Evolutionary conservation across 2,329 filamentous ascomycete genomes (phyloP).

Genomic region (Exophiala phaeomuriformis): DNA sequence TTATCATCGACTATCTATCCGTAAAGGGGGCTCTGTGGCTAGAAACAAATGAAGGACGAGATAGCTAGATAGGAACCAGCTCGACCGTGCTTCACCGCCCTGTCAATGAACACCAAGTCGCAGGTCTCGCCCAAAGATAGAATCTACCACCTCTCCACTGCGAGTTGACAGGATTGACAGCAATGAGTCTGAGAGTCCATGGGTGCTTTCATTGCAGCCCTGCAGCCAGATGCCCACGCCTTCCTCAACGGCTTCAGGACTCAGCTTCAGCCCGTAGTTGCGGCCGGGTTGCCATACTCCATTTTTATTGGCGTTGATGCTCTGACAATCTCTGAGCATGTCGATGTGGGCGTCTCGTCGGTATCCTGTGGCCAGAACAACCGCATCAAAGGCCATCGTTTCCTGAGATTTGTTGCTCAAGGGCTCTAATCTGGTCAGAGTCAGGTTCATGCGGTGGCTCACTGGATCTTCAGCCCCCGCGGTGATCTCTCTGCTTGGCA

Average conservation of each 20-base stretch:
- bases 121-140: conserved; percentile 53
- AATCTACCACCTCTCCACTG: conserved; percentile 69
- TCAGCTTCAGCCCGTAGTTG: conserved; percentile 72
- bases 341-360: conserved; percentile 67
- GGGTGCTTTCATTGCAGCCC: conserved; percentile 85
- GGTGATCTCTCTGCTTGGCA: conserved; percentile 60
- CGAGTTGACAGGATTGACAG: conserved; percentile 69
- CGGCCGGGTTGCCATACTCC: conserved; percentile 61
- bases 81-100: neutral
- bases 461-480: conserved; percentile 50
- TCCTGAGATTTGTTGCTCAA: conserved; percentile 43
- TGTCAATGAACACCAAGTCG: conserved; percentile 10
- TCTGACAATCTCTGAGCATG: conserved; percentile 50
- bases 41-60: too few species aligned
- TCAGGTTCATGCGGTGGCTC: conserved; percentile 50
- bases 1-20: neutral
- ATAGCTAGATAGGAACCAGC: neutral
- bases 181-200: conserved; percentile 78
- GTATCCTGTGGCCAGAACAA: conserved; percentile 87
- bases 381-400: conserved; percentile 64
- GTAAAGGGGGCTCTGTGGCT: neutral
- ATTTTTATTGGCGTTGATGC: conserved; percentile 35
- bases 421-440: conserved; percentile 47
- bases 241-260: conserved; percentile 57
- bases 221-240: conserved; percentile 84